These are phyloP conservation scores for Flaveria sonorensis DNA, from an alignment of 129 eudicot species.

Conservation along the genomic window DNA sequence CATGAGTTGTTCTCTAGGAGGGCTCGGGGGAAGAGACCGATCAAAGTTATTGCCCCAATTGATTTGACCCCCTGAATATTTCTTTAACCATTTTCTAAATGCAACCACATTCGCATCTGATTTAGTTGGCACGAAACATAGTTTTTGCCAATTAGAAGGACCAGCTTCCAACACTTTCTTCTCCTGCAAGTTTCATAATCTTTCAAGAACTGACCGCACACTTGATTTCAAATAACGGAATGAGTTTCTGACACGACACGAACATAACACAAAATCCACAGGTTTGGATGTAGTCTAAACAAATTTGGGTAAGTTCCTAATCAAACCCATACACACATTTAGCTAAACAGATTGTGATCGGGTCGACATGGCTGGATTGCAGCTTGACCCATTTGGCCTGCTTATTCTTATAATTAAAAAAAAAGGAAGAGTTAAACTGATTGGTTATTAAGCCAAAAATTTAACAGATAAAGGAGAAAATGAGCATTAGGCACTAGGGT, in stretches of 20 bases:
- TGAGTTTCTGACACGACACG: neutral
- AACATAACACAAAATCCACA: neutral
- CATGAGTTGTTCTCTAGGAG: constrained; percentile 73
- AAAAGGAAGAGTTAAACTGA: too few relatives aligned
- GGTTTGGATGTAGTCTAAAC: neutral
- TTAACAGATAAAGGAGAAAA: too few relatives aligned
- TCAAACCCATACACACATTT: neutral
- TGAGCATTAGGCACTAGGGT: neutral
- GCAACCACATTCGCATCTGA: constrained; percentile 69
- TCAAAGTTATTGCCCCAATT: constrained; percentile 60
- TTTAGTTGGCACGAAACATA: constrained; percentile 79
- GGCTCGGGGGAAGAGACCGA: constrained; percentile 66
- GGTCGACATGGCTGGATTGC: neutral
- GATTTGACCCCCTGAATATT: constrained; percentile 59
- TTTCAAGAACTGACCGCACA: neutral
- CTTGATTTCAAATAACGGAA: neutral
- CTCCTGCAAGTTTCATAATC: constrained; percentile 49
- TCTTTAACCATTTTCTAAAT: constrained; percentile 80
- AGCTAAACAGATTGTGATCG: neutral
- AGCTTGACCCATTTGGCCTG: neutral
- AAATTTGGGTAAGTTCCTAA: neutral
- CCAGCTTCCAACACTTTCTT: constrained; percentile 64
- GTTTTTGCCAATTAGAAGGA: constrained; percentile 67
- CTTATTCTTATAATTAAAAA: too few relatives aligned
- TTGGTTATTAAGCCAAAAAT: too few relatives aligned